phyloP scores from a whole-genome alignment of 371 early-diverging fungal species.

The Mucor plumbeus region DNA sequence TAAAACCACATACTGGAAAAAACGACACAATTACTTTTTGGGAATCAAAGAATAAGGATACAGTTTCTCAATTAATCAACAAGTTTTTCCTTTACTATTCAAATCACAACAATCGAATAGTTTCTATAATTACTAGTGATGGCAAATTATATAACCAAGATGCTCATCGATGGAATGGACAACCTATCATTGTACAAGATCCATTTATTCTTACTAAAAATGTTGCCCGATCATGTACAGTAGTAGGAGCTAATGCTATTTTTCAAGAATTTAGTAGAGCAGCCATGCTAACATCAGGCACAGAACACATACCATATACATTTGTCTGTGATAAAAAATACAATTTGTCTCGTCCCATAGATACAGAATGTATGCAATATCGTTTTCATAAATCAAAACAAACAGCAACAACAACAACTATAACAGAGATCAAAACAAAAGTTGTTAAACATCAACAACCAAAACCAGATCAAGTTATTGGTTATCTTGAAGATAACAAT shows the following conservation, averaged over 20 bases:
- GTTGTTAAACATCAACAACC: background rate
- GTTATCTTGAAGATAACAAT: background rate
- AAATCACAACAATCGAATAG: slow-evolving; percentile 44
- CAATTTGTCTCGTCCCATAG: slow-evolving; percentile 10
- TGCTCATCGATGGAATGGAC: slow-evolving; percentile 30
- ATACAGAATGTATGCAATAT: slow-evolving; percentile 18
- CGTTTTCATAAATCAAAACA: slow-evolving; percentile 9
- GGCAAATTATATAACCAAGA: slow-evolving; percentile 55
- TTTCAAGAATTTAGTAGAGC: slow-evolving; percentile 22
- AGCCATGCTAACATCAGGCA: slow-evolving; percentile 1
- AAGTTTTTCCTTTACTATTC: slow-evolving; percentile 66
- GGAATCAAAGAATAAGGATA: slow-evolving; percentile 49
- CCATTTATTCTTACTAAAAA: slow-evolving; percentile 31
- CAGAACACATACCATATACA: background rate
- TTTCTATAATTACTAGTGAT: slow-evolving; percentile 26
- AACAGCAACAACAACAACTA: background rate
- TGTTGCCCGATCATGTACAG: slow-evolving; percentile 24
- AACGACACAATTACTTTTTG: slow-evolving; percentile 23
- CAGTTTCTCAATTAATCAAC: slow-evolving; percentile 58
- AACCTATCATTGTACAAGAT: slow-evolving; percentile 25
- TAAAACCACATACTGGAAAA: background rate
- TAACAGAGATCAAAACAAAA: background rate
- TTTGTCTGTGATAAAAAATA: slow-evolving; percentile 9
- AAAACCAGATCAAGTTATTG: slow-evolving; percentile 6
- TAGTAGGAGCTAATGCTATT: slow-evolving; percentile 8